Conservation (phyloP, 1,284 basidiomycete species). For the Cutaneotrichosporon spelunceum region DNA sequence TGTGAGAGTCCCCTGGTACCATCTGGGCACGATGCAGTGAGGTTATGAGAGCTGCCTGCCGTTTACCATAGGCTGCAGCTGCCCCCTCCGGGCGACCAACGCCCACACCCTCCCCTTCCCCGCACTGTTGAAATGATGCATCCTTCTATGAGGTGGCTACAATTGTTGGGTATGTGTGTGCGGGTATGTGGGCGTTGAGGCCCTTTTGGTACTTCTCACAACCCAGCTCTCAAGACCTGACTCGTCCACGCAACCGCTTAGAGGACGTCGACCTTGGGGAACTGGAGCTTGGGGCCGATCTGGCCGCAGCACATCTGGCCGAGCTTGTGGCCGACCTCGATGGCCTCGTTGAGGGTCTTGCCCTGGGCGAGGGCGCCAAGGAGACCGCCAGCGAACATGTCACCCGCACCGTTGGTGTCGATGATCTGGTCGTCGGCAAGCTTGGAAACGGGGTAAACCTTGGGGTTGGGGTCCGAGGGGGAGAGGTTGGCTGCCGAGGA, state of each 20-base stretch:
- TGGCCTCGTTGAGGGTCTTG: slow-evolving; percentile 72
- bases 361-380: slow-evolving; percentile 79
- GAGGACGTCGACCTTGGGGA: slow-evolving; percentile 43
- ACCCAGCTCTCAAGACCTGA: neutral
- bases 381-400: slow-evolving; percentile 98
- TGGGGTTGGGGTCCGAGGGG: slow-evolving; percentile 49
- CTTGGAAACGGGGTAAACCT: slow-evolving; percentile 63
- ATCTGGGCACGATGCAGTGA: no score
- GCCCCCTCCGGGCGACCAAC: neutral
- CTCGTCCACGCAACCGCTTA: slow-evolving; percentile 20
- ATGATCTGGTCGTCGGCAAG: slow-evolving; percentile 72
- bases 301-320: slow-evolving; percentile 84
- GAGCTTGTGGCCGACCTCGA: slow-evolving; percentile 79
- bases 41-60: no score
- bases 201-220: slow-evolving; percentile 1
- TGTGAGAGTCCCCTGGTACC: neutral
- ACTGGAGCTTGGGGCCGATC: slow-evolving; percentile 57
- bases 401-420: slow-evolving; percentile 99
- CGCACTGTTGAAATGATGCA: slow-evolving; percentile 29
- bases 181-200: slow-evolving; percentile 17
- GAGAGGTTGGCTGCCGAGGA: slow-evolving; percentile 52
- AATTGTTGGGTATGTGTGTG: slow-evolving; percentile 7
- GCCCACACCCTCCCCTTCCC: neutral
- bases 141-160: slow-evolving; percentile 1
- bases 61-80: no score